Base-by-base conservation (phyloP, 1,284 basidiomycete species). In the Ceratobasidium sp. region DNA sequence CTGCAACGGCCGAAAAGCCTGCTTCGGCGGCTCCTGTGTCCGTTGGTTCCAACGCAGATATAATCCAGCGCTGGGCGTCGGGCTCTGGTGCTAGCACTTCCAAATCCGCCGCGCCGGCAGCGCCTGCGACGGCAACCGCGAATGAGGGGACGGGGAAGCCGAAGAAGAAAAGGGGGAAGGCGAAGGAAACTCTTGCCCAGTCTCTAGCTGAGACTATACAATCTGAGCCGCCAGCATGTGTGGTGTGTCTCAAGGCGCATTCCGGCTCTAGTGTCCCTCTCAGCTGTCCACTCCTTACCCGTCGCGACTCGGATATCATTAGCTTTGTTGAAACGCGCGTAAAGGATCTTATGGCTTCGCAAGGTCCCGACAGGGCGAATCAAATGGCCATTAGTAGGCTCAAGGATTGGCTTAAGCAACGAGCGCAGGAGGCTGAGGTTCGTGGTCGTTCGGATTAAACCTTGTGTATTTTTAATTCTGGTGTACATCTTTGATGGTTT, bases 341-440 rank as follows among this genome's bases (percentile, higher is more conserved):
- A 2, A n/a, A 49, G 3, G 28, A 64, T 23, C 36, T 64, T 8
- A 25, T 33, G 21, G 62, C 44, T 33, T 51, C n/a, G 11, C 62
- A 64, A 64, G 62, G 62, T 12, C 62, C 62, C 23, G 30, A 28
- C 14, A 46, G 62, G 30, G 46, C 36, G 16, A 23, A 46, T 28
- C 62, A 51, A 51, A 51, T 64, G 23, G 23, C 44, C 14, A 64
- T 64, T 38, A 33, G 46, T 28, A 46, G 42, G 21, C 62, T 64
- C 3, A n/a, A 46, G 21, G 11, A n/a, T 6, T 64, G 62, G 62
- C 18, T 64, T 51, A 64, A 64, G 62, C 46, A 33, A 48, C 30
- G 23, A 1, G 44, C 38, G 49, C 54, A 67, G 51, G 40, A 67
- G 63, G 63, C n/a, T 30, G 63, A 67, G 63, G 63, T 67, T 67